Evolutionary conservation across 305 asterid species (phyloP), one percentile per base, ranked within the genome.

Genomic region (Rubia peregrina): DNA sequence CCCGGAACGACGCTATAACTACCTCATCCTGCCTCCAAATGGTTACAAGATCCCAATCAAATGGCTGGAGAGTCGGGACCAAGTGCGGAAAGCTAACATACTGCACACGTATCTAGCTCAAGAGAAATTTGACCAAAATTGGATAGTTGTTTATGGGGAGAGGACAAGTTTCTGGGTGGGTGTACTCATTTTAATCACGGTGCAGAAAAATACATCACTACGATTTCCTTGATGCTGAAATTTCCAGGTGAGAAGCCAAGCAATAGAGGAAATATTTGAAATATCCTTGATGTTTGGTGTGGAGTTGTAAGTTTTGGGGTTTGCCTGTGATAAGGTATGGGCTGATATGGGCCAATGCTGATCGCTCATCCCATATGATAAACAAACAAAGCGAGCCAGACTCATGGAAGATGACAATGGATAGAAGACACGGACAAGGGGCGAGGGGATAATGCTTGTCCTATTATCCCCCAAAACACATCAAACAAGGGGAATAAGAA

Each of bases 221-320:
- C 92, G 17, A 85, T 93, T 67, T 95, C 97, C 26, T 90, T 88
- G 97, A 89, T 90, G 97, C 97, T 93, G 30, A 93, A 88, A 76
- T 80, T 88, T 80, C 94, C 95, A 17, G 85, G 82, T 57, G 93
- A 90, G 53, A 89, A 74, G 61, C 91, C 90, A 61, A 77, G 84
- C 76, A 81, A 89, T 41, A 87, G 87, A 51, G 98, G 97, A 73
- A 84, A 78, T 74, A 82, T 88, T 16, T 80, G 98, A 61, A 90
- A 76, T 80, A 95, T 90, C 80, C 92, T 93, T 61, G 98, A 93
- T 53, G 95, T 93, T 78, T 97, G 98, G 40, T 93, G 98, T 80
- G 98, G 97, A 48, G 98, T 93, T 71, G 98, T 97, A 16, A 93
- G 97, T 80, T 93, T 93, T 79, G 98, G 97, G 57, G 98, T 95